phyloP scores from a whole-genome alignment of 768 basidiomycete genomes.

The Leccinum aurantiacum region DNA sequence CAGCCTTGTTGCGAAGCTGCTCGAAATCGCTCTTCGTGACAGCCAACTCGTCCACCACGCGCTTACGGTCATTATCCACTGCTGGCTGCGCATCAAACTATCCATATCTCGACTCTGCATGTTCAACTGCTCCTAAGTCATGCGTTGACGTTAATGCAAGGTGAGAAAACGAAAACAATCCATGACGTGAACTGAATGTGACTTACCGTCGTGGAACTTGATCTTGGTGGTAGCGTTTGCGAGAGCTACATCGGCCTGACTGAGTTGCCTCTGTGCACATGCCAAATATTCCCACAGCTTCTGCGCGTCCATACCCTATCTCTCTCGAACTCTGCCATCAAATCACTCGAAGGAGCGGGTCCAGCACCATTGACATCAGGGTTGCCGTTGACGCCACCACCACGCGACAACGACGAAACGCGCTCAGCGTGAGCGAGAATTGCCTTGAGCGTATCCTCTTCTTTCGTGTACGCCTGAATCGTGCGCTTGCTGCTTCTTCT shows the following conservation, averaged over 20 bases:
- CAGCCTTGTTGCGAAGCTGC: constrained; percentile 79
- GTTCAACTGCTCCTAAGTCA: constrained; percentile 66
- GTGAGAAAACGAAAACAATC: background rate
- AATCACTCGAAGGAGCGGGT: constrained; percentile 34
- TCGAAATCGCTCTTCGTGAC: constrained; percentile 62
- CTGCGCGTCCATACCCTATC: constrained; percentile 71
- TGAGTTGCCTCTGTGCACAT: constrained; percentile 64
- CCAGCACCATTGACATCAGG: constrained; percentile 33
- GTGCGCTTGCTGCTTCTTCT: constrained; percentile 70
- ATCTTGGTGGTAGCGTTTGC: constrained; percentile 84
- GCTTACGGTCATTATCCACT: constrained; percentile 65
- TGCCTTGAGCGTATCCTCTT: constrained; percentile 80
- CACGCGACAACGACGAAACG: constrained; percentile 14
- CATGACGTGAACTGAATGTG: background rate
- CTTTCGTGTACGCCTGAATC: constrained; percentile 81
- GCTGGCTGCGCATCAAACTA: constrained; percentile 37
- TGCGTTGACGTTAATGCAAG: constrained; percentile 54
- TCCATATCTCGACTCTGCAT: constrained; percentile 66
- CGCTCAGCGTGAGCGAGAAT: constrained; percentile 61
- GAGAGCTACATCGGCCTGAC: constrained; percentile 59
- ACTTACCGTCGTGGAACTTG: constrained; percentile 73
- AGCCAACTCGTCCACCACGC: constrained; percentile 68
- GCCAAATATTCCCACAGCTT: constrained; percentile 70
- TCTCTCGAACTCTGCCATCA: constrained; percentile 66
- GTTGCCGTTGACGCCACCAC: constrained; percentile 34